Percentiles rank a stretch among this genome's conserved stretches.
Evolutionary conservation across 139 green algal genomes (phyloP).

Genomic region (Ettlia oleoabundans): DNA sequence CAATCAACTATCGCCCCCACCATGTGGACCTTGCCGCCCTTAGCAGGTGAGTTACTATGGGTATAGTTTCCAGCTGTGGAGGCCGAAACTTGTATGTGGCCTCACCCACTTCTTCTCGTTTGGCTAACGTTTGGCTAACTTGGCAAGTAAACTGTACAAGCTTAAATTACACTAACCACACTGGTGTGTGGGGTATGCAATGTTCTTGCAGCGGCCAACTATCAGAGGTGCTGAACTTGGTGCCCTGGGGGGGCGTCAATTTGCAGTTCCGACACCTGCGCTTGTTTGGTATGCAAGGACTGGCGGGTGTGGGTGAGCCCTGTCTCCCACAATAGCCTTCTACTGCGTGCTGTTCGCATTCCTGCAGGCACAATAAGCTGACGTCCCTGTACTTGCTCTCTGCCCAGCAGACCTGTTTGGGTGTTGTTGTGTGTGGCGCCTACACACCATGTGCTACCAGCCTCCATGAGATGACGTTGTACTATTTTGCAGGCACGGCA

Average conservation of each 20-base stretch:
- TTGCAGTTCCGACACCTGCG: constrained; percentile 56
- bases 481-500: constrained; percentile 40
- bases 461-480: too few relatives aligned
- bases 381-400: too few relatives aligned
- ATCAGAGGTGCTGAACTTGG: constrained; percentile 77
- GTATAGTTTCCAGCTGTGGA: background rate
- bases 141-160: too few relatives aligned
- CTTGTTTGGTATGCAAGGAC: constrained; percentile 60
- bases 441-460: background rate
- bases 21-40: constrained; percentile 70
- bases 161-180: too few relatives aligned
- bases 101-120: too few relatives aligned
- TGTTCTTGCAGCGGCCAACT: constrained; percentile 42
- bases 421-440: background rate
- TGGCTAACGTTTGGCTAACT: too few relatives aligned
- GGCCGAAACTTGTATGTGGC: background rate
- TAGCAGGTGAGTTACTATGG: background rate
- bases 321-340: too few relatives aligned
- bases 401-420: too few relatives aligned
- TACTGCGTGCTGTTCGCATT: too few relatives aligned
- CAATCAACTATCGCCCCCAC: constrained; percentile 61
- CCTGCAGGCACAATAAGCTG: too few relatives aligned
- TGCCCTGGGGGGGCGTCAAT: constrained; percentile 74
- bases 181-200: too few relatives aligned
- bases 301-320: constrained; percentile 5